phyloP scores from a whole-genome alignment of 73 alveolate genomes.

The Tetrahymena malaccensis region DNA sequence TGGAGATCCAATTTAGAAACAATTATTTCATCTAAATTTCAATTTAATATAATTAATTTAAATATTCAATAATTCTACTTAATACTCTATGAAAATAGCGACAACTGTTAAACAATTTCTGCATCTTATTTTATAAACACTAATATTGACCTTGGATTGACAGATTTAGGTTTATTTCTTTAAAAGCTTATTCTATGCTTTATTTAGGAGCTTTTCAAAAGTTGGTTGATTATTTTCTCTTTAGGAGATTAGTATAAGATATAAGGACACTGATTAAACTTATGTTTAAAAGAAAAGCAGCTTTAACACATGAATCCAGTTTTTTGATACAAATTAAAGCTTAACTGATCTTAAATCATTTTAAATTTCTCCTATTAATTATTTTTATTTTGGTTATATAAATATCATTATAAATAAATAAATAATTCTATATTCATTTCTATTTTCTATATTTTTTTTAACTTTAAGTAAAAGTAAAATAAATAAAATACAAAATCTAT shows the following conservation, averaged over 20 bases:
- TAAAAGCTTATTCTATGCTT: neutral
- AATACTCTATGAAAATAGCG: neutral
- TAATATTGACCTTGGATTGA: neutral
- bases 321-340: neutral
- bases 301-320: neutral
- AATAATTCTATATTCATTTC: too few species aligned
- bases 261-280: neutral
- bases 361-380: neutral
- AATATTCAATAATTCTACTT: too few species aligned
- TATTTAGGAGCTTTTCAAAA: neutral
- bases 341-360: neutral
- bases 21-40: neutral
- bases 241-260: neutral
- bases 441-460: too few species aligned
- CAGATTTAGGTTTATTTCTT: neutral
- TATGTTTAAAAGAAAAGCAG: neutral
- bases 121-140: neutral
- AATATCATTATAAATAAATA: too few species aligned
- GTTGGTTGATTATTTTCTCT: neutral
- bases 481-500: too few species aligned
- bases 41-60: too few species aligned
- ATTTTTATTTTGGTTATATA: too few species aligned
- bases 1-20: neutral
- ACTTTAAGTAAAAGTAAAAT: too few species aligned
- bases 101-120: neutral